Evolutionary conservation across 108 stramenopile species (phyloP), one percentile per base, ranked within the genome.

Genomic region (Cyclotella distinguenda): DNA sequence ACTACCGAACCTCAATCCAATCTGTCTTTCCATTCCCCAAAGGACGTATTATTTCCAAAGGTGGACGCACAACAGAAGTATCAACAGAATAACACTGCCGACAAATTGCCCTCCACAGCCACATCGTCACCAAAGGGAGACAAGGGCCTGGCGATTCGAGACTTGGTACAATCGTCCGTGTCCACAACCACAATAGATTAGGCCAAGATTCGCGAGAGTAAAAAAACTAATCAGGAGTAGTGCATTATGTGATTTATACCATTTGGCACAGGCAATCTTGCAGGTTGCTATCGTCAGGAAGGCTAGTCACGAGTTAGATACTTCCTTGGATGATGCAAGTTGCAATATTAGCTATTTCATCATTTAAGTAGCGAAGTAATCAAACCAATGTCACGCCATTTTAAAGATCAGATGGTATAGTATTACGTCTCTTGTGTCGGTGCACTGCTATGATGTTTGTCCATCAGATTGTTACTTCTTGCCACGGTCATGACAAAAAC

Each of bases 11-110:
- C n/a, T 5, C 5, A 18, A 5, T n/a, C 45, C 5, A 46, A 9
- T 30, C 27, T 30, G 6, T 1, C 18, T 16, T 15, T 8, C 51
- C 13, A 28, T 32, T 52, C 13, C 30, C 13, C 31, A 28, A 11
- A 56, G 55, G 69, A 70, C 35, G 69, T 70, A 4, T 27, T 70
- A 34, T 70, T 70, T 53, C 69, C 69, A 21, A 70, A 61, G 32
- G 69, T 70, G 1, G 69, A 70, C 35, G 40, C 69, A 3, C 31
- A 46, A 4, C 18, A 48, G 19, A 60, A 61, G 33, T 49, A 62
- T 48, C 45, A 46, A 32, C 61, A 62, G 19, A 33, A 18, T 18
- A 60, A 43, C 31, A 15, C 12, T 34, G 18, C 33, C n/a, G 35
- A 40, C 16, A 33, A 53, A 53, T 21, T 38, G 39, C 1, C 35